Conservation (phyloP, 345 rosid species). For the Kandelia obovata region DNA sequence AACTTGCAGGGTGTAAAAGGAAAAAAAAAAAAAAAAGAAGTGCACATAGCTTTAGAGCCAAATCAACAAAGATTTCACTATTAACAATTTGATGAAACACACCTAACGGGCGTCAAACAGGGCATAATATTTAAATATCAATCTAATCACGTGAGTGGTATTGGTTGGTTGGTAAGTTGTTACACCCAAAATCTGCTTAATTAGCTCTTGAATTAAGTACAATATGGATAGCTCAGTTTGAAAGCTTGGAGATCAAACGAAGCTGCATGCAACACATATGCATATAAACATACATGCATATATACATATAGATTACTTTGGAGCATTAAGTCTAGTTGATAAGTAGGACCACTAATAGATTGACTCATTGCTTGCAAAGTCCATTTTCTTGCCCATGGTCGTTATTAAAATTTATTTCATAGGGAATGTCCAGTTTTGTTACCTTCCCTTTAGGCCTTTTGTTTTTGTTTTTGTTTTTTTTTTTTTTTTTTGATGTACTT, state of each 20-base stretch:
- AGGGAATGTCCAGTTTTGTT: constrained; percentile 6
- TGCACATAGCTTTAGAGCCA: not conserved
- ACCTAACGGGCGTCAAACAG: not conserved
- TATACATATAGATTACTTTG: too few species aligned
- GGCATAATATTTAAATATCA: not conserved
- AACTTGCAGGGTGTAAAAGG: not conserved
- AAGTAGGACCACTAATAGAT: constrained; percentile 7
- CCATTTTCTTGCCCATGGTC: constrained; percentile 1
- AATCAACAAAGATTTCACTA: too few species aligned
- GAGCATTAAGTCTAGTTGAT: not conserved
- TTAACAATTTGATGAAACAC: too few species aligned
- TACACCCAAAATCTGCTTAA: constrained; percentile 1
- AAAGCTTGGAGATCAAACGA: too few species aligned
- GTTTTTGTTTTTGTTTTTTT: not conserved
- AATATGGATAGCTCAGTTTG: not conserved
- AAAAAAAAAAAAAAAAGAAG: not conserved
- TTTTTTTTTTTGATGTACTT: not conserved
- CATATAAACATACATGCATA: too few species aligned
- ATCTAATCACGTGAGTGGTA: not conserved
- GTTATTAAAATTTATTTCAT: not conserved
- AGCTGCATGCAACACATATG: too few species aligned
- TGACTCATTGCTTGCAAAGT: not conserved
- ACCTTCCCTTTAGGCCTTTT: not conserved
- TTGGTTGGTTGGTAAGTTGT: not conserved
- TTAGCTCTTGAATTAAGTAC: not conserved